Conservation (phyloP, 2,329 filamentous ascomycete species). For the Aciculosporium take region DNA sequence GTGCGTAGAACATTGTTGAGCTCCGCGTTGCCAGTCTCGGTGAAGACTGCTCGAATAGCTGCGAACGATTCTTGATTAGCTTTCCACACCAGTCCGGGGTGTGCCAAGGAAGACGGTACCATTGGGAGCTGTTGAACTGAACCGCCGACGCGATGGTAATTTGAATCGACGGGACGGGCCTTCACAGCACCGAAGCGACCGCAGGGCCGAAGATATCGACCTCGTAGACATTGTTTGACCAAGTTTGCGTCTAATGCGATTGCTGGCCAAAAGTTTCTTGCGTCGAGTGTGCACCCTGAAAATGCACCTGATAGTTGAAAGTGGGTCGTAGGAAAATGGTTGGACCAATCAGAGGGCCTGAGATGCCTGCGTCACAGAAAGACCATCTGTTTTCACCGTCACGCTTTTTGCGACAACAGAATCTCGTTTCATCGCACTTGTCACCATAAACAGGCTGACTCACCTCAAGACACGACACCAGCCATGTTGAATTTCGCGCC, state of each 20-base stretch:
- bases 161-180: background rate
- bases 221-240: conserved; percentile 10
- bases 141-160: conserved; percentile 10
- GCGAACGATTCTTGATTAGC: conserved; percentile 6
- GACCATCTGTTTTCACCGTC: background rate
- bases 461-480: conserved; percentile 9
- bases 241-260: background rate
- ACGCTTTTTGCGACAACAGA: conserved; percentile 1
- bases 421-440: background rate
- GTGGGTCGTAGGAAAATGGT: conserved; percentile 17
- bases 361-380: conserved; percentile 7
- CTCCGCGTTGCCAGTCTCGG: conserved; percentile 34
- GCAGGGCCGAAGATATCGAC: conserved; percentile 13
- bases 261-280: conserved; percentile 8
- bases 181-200: conserved; percentile 11
- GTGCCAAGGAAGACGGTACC: conserved; percentile 12
- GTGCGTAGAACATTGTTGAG: conserved; percentile 37
- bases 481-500: conserved; percentile 45
- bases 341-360: conserved; percentile 23
- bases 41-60: conserved; percentile 30
- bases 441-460: too few relatives aligned
- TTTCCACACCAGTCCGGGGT: background rate
- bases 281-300: background rate
- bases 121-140: conserved; percentile 17
- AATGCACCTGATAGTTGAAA: background rate